Evolutionary conservation across 1,284 basidiomycete species (phyloP).

Genomic region (Takashimella koratensis): DNA sequence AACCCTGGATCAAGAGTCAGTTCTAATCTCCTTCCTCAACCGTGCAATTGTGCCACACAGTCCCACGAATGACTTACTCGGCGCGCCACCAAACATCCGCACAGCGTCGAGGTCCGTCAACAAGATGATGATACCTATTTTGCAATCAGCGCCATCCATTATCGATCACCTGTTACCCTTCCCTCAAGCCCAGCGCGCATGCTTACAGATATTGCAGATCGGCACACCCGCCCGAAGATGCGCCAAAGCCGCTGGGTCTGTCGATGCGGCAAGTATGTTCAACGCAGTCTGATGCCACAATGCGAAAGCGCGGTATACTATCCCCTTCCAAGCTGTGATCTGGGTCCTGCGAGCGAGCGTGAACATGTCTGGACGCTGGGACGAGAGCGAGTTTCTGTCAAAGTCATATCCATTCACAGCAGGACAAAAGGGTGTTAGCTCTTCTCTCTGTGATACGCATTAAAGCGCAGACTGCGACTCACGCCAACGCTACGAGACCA

Average conservation of each 20-base stretch:
- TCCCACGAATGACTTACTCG: too few species aligned
- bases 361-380: slow-evolving; percentile 1
- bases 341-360: background rate
- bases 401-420: background rate
- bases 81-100: slow-evolving; percentile 4
- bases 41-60: too few species aligned
- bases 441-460: background rate
- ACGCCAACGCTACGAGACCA: slow-evolving; percentile 5
- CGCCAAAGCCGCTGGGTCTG: slow-evolving; percentile 1
- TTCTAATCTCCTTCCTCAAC: too few species aligned
- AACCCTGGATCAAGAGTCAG: too few species aligned
- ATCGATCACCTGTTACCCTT: too few species aligned
- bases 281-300: slow-evolving; percentile 5
- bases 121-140: slow-evolving; percentile 7
- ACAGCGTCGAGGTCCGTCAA: slow-evolving; percentile 7
- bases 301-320: background rate
- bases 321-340: slow-evolving; percentile 1
- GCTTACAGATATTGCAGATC: slow-evolving; percentile 5
- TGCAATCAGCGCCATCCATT: too few species aligned
- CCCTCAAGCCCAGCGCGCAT: too few species aligned
- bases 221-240: slow-evolving; percentile 4
- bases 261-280: background rate
- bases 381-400: background rate
- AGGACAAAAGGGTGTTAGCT: too few species aligned
- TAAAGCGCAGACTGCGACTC: background rate